These are phyloP conservation scores for Wallacemonas sp. DNA, from an alignment of 208 protist species.

Conservation along the genomic window DNA sequence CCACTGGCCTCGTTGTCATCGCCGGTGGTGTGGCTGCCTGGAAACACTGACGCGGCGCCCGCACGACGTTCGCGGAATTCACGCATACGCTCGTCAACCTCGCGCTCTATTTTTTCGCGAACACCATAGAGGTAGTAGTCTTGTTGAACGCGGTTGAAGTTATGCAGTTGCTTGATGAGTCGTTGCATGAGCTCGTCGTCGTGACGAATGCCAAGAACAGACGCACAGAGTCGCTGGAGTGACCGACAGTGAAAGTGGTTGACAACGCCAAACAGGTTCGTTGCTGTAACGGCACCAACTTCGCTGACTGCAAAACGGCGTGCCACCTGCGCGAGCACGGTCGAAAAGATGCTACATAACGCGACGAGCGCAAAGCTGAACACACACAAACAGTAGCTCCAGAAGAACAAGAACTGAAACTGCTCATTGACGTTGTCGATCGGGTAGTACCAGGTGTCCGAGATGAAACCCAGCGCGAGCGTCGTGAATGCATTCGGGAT, in stretches of 20 bases:
- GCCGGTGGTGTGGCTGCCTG: too few relatives aligned
- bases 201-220: constrained; percentile 9
- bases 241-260: not conserved
- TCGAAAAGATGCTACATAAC: not conserved
- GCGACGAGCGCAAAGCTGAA: constrained; percentile 4
- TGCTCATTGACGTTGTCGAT: constrained; percentile 4
- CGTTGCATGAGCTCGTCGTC: constrained; percentile 3
- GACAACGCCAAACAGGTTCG: not conserved
- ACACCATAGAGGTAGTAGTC: constrained; percentile 5
- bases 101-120: not conserved
- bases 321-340: not conserved
- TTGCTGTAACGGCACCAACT: not conserved
- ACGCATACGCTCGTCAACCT: constrained; percentile 7
- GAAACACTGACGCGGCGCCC: not conserved
- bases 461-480: constrained; percentile 17
- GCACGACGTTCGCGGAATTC: constrained; percentile 4
- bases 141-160: constrained; percentile 8
- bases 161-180: constrained; percentile 1
- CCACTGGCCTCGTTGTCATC: not conserved
- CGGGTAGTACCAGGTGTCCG: constrained; percentile 14
- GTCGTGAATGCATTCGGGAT: constrained; percentile 10
- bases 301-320: not conserved
- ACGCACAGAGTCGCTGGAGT: not conserved
- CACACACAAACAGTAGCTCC: constrained; percentile 15
- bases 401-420: constrained; percentile 24